These are phyloP conservation scores for Sphagnum magellanicum DNA, from an alignment of 228 moss, liverwort and hornwort genomes.

Conservation along the genomic window DNA sequence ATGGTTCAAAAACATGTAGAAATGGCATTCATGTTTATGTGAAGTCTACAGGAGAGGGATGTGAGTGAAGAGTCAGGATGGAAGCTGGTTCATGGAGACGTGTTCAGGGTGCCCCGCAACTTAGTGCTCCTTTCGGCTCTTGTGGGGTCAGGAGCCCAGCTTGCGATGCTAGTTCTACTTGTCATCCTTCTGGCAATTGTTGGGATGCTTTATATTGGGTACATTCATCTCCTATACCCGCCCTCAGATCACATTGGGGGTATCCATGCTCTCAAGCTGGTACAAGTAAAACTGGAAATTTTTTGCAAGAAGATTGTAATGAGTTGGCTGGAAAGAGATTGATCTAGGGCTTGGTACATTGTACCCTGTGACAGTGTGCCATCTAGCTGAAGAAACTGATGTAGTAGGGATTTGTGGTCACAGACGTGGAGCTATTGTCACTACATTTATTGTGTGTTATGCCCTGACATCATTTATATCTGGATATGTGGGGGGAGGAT, in stretches of 20 bases:
- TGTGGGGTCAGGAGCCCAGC: constrained; percentile 54
- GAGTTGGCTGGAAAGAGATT: too few species aligned
- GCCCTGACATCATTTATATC: constrained; percentile 94
- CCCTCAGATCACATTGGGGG: too few species aligned
- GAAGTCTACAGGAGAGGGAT: constrained; percentile 38
- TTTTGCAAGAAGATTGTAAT: too few species aligned
- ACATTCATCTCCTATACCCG: constrained; percentile 1
- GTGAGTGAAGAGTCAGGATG: constrained; percentile 61
- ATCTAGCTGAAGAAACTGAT: too few species aligned
- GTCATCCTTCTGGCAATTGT: constrained; percentile 51
- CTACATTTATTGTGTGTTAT: constrained; percentile 92
- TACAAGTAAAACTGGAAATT: too few species aligned
- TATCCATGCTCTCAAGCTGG: too few species aligned
- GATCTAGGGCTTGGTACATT: too few species aligned
- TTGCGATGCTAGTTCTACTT: constrained; percentile 40
- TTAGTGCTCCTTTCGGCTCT: constrained; percentile 47
- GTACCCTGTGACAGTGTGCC: too few species aligned
- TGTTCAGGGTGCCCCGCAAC: constrained; percentile 48
- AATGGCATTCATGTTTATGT: too few species aligned
- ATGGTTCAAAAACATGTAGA: too few species aligned
- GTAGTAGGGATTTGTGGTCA: not conserved
- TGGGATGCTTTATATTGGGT: constrained; percentile 59
- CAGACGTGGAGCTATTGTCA: constrained; percentile 97
- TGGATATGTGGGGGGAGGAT: constrained; percentile 96
- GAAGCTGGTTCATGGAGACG: constrained; percentile 60